These are phyloP conservation scores for Suillus subluteus DNA, from an alignment of 768 basidiomycete genomes.

Conservation along the genomic window DNA sequence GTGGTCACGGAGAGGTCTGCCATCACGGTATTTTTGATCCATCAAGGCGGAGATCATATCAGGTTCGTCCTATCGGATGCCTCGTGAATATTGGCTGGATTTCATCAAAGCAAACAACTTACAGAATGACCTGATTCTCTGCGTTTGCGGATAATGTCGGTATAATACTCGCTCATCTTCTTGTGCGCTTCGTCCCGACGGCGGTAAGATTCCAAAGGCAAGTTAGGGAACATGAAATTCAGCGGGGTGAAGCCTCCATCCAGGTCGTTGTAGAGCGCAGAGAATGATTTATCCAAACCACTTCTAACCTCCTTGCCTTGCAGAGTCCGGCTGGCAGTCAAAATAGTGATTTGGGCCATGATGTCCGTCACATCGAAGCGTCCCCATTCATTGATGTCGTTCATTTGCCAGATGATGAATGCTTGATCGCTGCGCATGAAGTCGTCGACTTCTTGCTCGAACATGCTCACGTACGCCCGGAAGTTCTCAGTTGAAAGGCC, in stretches of 20 bases:
- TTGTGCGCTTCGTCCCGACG: slow-evolving; percentile 87
- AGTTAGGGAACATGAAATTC: slow-evolving; percentile 93
- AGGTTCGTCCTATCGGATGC: slow-evolving; percentile 59
- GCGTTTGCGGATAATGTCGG: slow-evolving; percentile 80
- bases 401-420: slow-evolving; percentile 64
- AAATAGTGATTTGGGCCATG: slow-evolving; percentile 88
- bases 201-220: slow-evolving; percentile 90
- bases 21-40: slow-evolving; percentile 83
- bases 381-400: slow-evolving; percentile 78
- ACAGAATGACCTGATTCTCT: slow-evolving; percentile 49
- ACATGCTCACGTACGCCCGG: slow-evolving; percentile 80
- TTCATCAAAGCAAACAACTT: slow-evolving; percentile 15
- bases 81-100: slow-evolving; percentile 9
- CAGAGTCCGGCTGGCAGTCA: slow-evolving; percentile 91
- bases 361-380: slow-evolving; percentile 72
- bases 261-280: slow-evolving; percentile 82
- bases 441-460: slow-evolving; percentile 73
- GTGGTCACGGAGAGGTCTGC: slow-evolving; percentile 75
- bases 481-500: slow-evolving; percentile 93
- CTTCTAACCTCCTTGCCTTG: slow-evolving; percentile 91
- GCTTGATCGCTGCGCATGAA: slow-evolving; percentile 68
- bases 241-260: slow-evolving; percentile 96
- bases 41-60: slow-evolving; percentile 94
- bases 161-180: slow-evolving; percentile 94
- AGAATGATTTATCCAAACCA: slow-evolving; percentile 80